Conservation (phyloP, 2,329 filamentous ascomycete species). For the Colletotrichum cordylinicola region DNA sequence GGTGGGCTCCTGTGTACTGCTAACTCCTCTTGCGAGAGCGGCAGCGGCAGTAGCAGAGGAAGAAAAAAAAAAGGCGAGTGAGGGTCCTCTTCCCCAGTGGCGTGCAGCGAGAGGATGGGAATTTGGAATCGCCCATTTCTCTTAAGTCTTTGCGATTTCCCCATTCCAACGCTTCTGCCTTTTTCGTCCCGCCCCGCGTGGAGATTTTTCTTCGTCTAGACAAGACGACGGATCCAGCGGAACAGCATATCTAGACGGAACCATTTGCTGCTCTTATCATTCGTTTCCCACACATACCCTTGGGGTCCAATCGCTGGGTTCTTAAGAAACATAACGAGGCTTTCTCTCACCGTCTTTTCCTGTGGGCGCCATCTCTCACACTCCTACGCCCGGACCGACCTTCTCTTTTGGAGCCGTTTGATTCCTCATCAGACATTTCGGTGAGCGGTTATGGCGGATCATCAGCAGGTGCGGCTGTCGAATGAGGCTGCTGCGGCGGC, state of each 20-base stretch:
- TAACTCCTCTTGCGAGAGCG: background rate
- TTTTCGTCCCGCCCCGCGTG: background rate
- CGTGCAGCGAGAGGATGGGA: background rate
- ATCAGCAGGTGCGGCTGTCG: background rate
- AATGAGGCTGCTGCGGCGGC: background rate
- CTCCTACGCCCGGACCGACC: background rate
- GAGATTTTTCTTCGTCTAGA: background rate
- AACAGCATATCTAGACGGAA: background rate
- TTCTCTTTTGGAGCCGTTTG: background rate
- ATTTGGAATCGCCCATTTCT: constrained; percentile 12
- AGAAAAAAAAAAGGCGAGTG: background rate
- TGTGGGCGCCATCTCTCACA: background rate
- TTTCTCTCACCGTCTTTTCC: background rate
- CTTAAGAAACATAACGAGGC: background rate
- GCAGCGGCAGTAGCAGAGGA: background rate
- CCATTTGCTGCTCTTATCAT: background rate
- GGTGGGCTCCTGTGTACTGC: background rate
- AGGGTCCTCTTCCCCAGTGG: background rate
- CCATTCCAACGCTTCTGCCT: background rate
- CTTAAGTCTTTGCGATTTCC: background rate
- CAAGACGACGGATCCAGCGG: background rate
- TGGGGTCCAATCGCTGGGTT: background rate
- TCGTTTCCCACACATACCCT: background rate
- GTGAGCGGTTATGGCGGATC: constrained; percentile 7
- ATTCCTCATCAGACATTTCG: background rate